Evolutionary conservation across 1,284 basidiomycete genomes (phyloP), one percentile per base, ranked within the genome.

Genomic region (Omphalotus olearius): DNA sequence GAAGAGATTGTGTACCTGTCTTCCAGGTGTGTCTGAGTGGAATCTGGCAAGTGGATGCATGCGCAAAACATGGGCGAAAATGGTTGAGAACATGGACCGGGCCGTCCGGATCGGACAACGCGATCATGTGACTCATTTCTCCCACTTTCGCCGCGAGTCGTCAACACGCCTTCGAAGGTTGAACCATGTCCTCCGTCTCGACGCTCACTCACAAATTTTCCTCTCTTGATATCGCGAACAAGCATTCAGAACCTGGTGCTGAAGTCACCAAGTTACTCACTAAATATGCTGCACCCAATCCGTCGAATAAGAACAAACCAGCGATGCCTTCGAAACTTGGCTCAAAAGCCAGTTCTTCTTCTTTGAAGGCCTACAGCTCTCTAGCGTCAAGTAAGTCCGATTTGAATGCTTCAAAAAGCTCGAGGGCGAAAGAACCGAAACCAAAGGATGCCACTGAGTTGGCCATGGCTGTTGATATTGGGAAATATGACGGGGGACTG

Each of bases 401-500:
- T 7, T 33, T 33, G n/a, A 51, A 9, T 37, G 36, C 20, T 17
- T 37, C 16, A 35, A 10, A 37, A n/a, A n/a, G 4, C 28, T 9
- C 23, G 14, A 45, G 38, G 17, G 11, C 42, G n/a, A 49, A 48
- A 47, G 44, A 45, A 47, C 59, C n/a, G 59, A 64, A 52, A 28
- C 20, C 42, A n/a, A 45, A 36, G 51, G 55, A 52, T 16, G 44
- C 56, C 43, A 38, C 44, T 37, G 51, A 43, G 38, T 16, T 47
- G 18, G 58, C 62, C 43, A 56, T 59, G 13, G 51, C 63, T n/a
- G 58, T 88, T 43, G 90, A 91, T 60, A 88, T 93, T 45, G 92
- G 91, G 25, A 76, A 72, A 50, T 94, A 94, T 64, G 92, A 95
- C 57, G 91, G 91, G n/a, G 91, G 91, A 1, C 77, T 93, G 38